Base-by-base conservation (phyloP, 768 basidiomycete genomes). In the Gloeostereum incarnatum region DNA sequence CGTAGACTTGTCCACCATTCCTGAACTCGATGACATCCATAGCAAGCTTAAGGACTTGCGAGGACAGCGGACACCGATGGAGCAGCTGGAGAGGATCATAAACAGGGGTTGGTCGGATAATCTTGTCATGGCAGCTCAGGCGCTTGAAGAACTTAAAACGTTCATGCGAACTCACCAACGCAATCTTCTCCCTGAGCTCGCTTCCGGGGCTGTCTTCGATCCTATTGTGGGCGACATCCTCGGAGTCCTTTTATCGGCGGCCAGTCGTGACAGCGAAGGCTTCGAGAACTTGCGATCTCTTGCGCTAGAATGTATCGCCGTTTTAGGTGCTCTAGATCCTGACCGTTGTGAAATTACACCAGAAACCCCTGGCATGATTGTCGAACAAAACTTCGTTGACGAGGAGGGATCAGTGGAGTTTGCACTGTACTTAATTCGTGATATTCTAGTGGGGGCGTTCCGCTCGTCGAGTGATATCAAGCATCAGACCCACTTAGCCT, bases 251-350 rank as follows among this genome's bases (percentile, higher is more conserved):
- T 70, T 93, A 38, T 55, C 67, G 11, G 77, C 81, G 0, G 81
- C 84, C 0, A 76, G 76, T 38, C 74, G 88, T 6, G 91, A 94
- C 45, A 81, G 79, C 1, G 88, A 93, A 34, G 76, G 72, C 5
- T 69, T 70, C 4, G 83, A 92, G 31, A 51, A 66, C 1, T 51
- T 91, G 6, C 78, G 79, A 13, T 61, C 75, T 30, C 57, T 86
- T 14, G 83, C 90, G 1, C 92, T 82, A 51, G 88, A 96, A 52
- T 96, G 89, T 53, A 77, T 98, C 39, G 91, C 93, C 1, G 73
- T 88, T 16, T 61, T 98, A 9, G 96, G 96, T 5, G 96, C 96
- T 2, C 71, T 93, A 13, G 96, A 99, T 57, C 94, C 94, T 1
- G 94, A 98, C 63, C 73, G 96, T 35, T 84, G 85, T 50, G 82